Conservation (phyloP, 176 grass and related monocot species). For the Aegilops sharonensis region DNA sequence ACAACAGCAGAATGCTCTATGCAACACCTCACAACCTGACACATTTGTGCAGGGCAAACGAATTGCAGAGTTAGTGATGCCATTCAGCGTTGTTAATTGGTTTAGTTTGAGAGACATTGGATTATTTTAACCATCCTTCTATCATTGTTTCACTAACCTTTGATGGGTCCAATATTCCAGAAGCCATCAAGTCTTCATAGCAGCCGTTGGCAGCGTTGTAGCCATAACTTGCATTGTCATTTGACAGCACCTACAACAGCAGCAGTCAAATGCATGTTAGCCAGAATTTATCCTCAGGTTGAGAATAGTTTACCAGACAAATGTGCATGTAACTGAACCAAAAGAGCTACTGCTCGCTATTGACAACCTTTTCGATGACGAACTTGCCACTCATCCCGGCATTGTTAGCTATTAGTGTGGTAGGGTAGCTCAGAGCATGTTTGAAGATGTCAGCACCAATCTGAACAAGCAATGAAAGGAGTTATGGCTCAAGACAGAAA, state of each 20-base stretch:
- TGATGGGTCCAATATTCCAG: conserved; percentile 85
- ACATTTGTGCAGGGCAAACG: background rate
- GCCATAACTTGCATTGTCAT: conserved; percentile 61
- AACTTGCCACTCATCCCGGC: conserved; percentile 73
- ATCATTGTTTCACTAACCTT: conserved; percentile 54
- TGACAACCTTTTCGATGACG: conserved; percentile 63
- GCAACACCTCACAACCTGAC: conserved; percentile 89
- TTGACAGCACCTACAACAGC: conserved; percentile 58
- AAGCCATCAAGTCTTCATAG: conserved; percentile 76
- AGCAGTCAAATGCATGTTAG: conserved; percentile 15
- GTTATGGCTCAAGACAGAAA: background rate
- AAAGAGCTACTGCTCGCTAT: background rate
- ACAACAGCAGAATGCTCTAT: conserved; percentile 86
- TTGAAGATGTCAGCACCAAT: conserved; percentile 99
- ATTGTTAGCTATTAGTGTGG: conserved; percentile 78
- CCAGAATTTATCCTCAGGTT: background rate
- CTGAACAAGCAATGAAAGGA: conserved; percentile 42
- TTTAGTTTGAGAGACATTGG: background rate
- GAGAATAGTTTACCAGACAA: background rate
- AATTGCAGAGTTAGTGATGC: conserved; percentile 9
- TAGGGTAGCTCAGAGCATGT: conserved; percentile 80
- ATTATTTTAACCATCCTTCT: background rate
- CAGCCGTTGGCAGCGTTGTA: conserved; percentile 86
- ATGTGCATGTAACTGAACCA: background rate
- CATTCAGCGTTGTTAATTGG: background rate